phyloP scores from a whole-genome alignment of 2,329 filamentous ascomycete genomes.

The Arachnomyces sp. region DNA sequence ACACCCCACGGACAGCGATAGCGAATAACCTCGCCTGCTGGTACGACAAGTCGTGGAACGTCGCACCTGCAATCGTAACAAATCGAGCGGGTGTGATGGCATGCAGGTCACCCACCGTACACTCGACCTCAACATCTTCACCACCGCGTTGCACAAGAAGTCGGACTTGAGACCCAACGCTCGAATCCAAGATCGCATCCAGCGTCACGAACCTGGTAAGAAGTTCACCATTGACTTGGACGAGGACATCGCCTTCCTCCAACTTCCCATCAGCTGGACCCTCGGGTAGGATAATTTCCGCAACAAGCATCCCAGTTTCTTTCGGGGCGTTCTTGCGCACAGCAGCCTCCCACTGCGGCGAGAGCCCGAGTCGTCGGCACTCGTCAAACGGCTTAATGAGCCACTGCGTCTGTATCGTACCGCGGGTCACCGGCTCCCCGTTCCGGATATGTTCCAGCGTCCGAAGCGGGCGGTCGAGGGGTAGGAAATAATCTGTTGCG shows the following conservation, averaged over 20 bases:
- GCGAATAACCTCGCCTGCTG: slow-evolving; percentile 95
- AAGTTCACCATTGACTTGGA: slow-evolving; percentile 88
- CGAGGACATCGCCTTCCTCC: slow-evolving; percentile 85
- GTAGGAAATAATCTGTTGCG: slow-evolving; percentile 95
- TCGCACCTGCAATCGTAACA: slow-evolving; percentile 84
- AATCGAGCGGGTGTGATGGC: slow-evolving; percentile 93
- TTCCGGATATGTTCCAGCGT: slow-evolving; percentile 79
- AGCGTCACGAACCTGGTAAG: slow-evolving; percentile 87
- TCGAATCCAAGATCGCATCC: slow-evolving; percentile 85
- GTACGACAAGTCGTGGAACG: slow-evolving; percentile 94
- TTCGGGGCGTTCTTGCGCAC: slow-evolving; percentile 77
- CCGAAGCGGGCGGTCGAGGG: slow-evolving; percentile 78
- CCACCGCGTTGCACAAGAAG: slow-evolving; percentile 83
- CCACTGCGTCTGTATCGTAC: slow-evolving; percentile 98
- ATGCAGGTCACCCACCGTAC: slow-evolving; percentile 83
- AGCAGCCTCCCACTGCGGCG: slow-evolving; percentile 74
- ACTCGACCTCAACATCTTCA: slow-evolving; percentile 73
- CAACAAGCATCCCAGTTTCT: slow-evolving; percentile 94
- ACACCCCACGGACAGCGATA: slow-evolving; percentile 84
- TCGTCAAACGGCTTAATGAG: slow-evolving; percentile 96
- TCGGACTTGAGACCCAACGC: slow-evolving; percentile 67
- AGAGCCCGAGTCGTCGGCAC: slow-evolving; percentile 79
- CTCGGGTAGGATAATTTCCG: slow-evolving; percentile 85
- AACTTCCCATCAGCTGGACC: slow-evolving; percentile 81
- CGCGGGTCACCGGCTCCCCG: slow-evolving; percentile 67